phyloP scores from a whole-genome alignment of 2,329 filamentous ascomycete species.

The Alternaria triticina region DNA sequence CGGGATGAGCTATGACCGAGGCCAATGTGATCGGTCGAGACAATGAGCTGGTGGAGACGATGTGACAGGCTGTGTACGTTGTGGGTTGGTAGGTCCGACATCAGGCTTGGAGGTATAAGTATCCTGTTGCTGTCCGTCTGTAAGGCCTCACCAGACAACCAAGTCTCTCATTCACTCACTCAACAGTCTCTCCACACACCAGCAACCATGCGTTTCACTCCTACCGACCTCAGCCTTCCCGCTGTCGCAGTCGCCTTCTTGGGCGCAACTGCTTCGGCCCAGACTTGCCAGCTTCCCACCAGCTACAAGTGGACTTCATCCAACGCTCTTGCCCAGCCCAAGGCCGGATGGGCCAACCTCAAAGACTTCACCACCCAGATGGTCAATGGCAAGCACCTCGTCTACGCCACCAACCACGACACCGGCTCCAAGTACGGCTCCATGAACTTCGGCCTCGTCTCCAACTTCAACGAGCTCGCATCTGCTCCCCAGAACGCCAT shows the following conservation, averaged over 20 bases:
- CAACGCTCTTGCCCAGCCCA: constrained; percentile 58
- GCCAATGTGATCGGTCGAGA: background rate
- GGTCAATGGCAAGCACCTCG: constrained; percentile 66
- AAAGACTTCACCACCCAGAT: constrained; percentile 67
- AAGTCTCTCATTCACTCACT: background rate
- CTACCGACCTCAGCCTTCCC: constrained; percentile 8
- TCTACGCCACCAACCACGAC: constrained; percentile 63
- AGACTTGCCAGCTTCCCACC: constrained; percentile 60
- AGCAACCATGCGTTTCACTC: constrained; percentile 12
- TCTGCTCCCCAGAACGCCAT: constrained; percentile 61
- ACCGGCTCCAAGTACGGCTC: constrained; percentile 59
- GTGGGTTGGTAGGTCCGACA: background rate
- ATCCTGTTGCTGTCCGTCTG: background rate
- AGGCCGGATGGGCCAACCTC: constrained; percentile 62
- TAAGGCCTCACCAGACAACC: background rate
- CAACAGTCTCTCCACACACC: constrained; percentile 1
- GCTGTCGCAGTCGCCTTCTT: constrained; percentile 17
- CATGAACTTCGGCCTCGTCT: constrained; percentile 64
- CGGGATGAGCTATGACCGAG: background rate
- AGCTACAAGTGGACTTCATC: constrained; percentile 64
- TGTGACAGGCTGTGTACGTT: background rate
- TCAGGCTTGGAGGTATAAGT: constrained; percentile 6
- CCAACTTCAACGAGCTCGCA: constrained; percentile 60
- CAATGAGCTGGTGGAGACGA: background rate
- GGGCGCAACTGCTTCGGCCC: constrained; percentile 19